Evolutionary conservation across 202 grass and related monocot genomes (phyloP), one percentile per base, ranked within the genome.

Genomic region (Digitaria exilis): DNA sequence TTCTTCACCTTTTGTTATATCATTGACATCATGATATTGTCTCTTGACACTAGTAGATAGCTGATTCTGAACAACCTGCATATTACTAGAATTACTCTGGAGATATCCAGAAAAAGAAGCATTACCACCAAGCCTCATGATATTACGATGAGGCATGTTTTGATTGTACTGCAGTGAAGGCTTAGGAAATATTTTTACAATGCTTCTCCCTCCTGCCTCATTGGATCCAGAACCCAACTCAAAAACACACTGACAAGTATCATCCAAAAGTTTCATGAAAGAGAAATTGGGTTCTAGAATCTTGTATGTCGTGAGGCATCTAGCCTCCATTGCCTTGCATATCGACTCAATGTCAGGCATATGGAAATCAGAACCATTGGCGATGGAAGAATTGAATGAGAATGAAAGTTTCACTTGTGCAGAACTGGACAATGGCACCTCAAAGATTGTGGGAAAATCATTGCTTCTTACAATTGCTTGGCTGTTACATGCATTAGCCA

Each of bases 1-100:
- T 73, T 98, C 96, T 92, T 95, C 83, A 3, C 96, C 96, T 76
- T 89, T 93, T 34, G 90, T 58, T 90, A 98, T 96, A 60, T 98
- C 96, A 56, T 89, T 84, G 55, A 77, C 22, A 98, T 91, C 79
- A 88, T 91, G 85, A 34, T 28, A 63, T 32, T 43, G 59, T 77
- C 25, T 77, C 39, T 64, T 71, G 55, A 49, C 42, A 68, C 76
- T 46, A 43, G 7, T 45, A 24, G 71, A 46, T 49, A 84, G n/a
- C 73, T 84, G 42, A 75, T 67, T 37, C 58, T 73, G 30, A 90
- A 76, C 78, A 61, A 62, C n/a, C 48, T 59, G 71, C 80, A 84
- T 65, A 85, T 52, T 67, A 16, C 69, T 79, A 69, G 67, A 72
- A 84, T 58, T 77, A 13, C 35, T 81, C 63, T 75, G 82, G 37